Evolutionary conservation across 2,329 filamentous ascomycete species (phyloP), one percentile per base, ranked within the genome.

Genomic region (Cladosporium oxysporum): DNA sequence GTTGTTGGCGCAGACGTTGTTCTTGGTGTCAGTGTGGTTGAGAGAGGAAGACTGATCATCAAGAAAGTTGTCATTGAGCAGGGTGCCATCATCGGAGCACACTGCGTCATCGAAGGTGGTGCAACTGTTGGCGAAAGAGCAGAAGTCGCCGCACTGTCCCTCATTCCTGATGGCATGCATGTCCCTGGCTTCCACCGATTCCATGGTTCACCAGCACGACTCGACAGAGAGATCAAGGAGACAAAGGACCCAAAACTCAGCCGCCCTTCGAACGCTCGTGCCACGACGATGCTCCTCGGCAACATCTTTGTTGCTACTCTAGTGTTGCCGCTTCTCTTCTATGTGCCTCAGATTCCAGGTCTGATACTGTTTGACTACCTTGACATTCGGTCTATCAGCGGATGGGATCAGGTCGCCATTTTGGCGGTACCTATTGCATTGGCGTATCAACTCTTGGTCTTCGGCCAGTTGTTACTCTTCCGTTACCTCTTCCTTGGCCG

Each of bases 41-140:
- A 72, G 29, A 50, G 71, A 62, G 71, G 71, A 7, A 64, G 66
- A 53, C 66, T 72, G 37, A 63, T 72, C 35, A 66, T 72, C 16
- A 71, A 70, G 66, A 71, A 67, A 28, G 67, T 72, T n/a, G 49
- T 59, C 3, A 70, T 72, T 35, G 59, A 59, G 31, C 66, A 60
- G 44, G 68, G 70, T 10, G 67, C 68, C 0, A 66, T 66, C 21
- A 66, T 72, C 21, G 70, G 71, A 3, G 65, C 70, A n/a, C 71
- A 71, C 57, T 62, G 64, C 44, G 66, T 71, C 49, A 59, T 72
- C 37, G 71, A 72, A 41, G 71, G 71, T 11, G 71, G 71, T 49
- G 70, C 69, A 6, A 35, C 66, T 14, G 57, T 72, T 23, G 71
- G 68, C 26, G 71, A 71, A 55, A 69, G 64, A n/a, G 70, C 67